Conservation (phyloP, 352 stramenopile genomes). For the Globisporangium heterothallicum region DNA sequence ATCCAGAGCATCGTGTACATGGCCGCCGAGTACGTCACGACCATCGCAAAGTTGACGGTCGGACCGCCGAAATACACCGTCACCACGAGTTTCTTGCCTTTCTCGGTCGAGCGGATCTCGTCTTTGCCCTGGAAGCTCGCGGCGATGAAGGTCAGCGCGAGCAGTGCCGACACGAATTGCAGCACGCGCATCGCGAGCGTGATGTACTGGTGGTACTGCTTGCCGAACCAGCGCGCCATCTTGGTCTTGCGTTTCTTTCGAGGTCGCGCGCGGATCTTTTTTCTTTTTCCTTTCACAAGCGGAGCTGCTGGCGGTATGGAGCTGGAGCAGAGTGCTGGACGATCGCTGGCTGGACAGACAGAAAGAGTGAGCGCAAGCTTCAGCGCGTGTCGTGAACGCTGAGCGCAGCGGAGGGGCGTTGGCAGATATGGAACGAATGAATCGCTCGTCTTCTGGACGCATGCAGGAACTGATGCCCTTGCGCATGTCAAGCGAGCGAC, state of each 20-base stretch:
- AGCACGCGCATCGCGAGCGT: slow-evolving; percentile 44
- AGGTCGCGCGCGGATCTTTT: too few relatives aligned
- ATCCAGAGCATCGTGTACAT: slow-evolving; percentile 51
- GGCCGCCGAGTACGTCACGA: slow-evolving; percentile 53
- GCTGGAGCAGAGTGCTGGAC: not conserved
- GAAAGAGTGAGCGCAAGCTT: too few relatives aligned
- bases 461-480: too few relatives aligned
- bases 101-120: slow-evolving; percentile 13
- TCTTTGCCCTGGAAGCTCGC: slow-evolving; percentile 38
- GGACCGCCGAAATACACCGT: slow-evolving; percentile 57
- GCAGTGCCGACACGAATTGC: slow-evolving; percentile 35
- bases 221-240: slow-evolving; percentile 21
- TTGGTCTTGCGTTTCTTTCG: too few relatives aligned
- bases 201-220: slow-evolving; percentile 34
- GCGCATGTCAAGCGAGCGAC: too few relatives aligned
- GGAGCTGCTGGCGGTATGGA: not conserved
- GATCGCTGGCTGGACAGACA: too few relatives aligned
- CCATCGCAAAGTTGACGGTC: slow-evolving; percentile 49
- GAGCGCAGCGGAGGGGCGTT: too few relatives aligned
- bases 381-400: too few relatives aligned
- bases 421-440: too few relatives aligned
- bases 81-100: slow-evolving; percentile 25
- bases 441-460: too few relatives aligned
- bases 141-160: slow-evolving; percentile 46
- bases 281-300: too few relatives aligned